Evolutionary conservation across 768 basidiomycete species (phyloP), one percentile per base, ranked within the genome.

Genomic region (Suillus plorans): DNA sequence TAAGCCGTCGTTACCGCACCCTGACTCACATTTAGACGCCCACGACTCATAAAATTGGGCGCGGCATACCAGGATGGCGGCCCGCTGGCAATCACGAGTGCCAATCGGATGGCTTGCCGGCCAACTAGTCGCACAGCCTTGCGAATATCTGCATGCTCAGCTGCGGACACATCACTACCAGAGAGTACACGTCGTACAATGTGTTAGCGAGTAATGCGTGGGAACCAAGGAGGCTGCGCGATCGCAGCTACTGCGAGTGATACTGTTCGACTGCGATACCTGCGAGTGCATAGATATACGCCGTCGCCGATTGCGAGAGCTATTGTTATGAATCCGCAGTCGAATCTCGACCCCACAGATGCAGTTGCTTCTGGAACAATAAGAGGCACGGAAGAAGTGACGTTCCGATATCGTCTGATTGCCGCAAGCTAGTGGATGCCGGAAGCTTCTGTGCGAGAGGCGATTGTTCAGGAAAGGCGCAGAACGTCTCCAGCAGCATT

Each of bases 21-120:
- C 58, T 59, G 58, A 59, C 41, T 59, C 58, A 59, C 36, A 37
- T 5, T 37, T 57, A 57, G 56, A 13, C 56, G 56, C 56, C 22
- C 28, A 53, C 28, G 52, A 18, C 31, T 39, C 14, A 3, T 9
- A 20, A 25, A 58, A 58, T 58, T 18, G 22, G 36, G 37, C 8
- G 39, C 16, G 25, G 57, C 39, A 25, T 12, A 16, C 39, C 16
- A 59, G 25, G 10, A 25, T 59, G 18, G 41, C 58, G 41, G 28
- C 20, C 58, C 58, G 58, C 28, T 42, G 37, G 20, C 25, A 12
- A 42, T 28, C 18, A 20, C 12, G 42, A 42, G 18, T 42, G 57
- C 58, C 58, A 59, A 59, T 59, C 41, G 41, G 58, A n/a, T 28
- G 1, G 18, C 12, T 42, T 28, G 25, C 58, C 41, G 41, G 1